Evolutionary conservation across 2,329 filamentous ascomycete species (phyloP).

Genomic region (Cercospora zeae-maydis): DNA sequence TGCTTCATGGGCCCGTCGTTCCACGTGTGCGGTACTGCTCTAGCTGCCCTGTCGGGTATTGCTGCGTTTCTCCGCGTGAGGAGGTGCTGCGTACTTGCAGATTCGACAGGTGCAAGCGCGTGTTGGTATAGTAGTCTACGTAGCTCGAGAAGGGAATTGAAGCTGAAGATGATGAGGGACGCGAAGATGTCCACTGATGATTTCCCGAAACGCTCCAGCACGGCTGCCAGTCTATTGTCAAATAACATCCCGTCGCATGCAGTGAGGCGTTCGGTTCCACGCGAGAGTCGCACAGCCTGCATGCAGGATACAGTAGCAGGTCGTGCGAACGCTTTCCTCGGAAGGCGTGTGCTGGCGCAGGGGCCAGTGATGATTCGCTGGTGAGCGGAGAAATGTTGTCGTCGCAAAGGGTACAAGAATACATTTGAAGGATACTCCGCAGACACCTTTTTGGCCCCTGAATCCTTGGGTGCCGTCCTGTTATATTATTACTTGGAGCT

Average conservation of each 20-base stretch:
- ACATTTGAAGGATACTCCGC: constrained; percentile 17
- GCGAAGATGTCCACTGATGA: neutral
- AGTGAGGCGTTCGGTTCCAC: neutral
- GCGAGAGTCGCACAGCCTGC: neutral
- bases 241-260: neutral
- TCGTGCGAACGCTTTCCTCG: constrained; percentile 21
- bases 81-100: constrained; percentile 1
- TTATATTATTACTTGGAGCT: constrained; percentile 1
- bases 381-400: constrained; percentile 12
- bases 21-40: neutral
- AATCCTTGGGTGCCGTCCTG: constrained; percentile 21
- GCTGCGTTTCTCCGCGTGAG: neutral
- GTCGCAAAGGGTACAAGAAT: constrained; percentile 15
- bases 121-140: neutral
- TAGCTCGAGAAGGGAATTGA: neutral
- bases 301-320: neutral
- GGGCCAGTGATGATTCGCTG: constrained; percentile 17
- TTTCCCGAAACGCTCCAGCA: no score
- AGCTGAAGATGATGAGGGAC: neutral
- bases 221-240: no score
- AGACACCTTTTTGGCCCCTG: constrained; percentile 21
- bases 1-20: no score
- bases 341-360: constrained; percentile 3
- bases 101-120: neutral
- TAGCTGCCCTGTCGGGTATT: neutral